phyloP scores from a whole-genome alignment of 2,329 filamentous ascomycete genomes.

The Alternaria viburni region DNA sequence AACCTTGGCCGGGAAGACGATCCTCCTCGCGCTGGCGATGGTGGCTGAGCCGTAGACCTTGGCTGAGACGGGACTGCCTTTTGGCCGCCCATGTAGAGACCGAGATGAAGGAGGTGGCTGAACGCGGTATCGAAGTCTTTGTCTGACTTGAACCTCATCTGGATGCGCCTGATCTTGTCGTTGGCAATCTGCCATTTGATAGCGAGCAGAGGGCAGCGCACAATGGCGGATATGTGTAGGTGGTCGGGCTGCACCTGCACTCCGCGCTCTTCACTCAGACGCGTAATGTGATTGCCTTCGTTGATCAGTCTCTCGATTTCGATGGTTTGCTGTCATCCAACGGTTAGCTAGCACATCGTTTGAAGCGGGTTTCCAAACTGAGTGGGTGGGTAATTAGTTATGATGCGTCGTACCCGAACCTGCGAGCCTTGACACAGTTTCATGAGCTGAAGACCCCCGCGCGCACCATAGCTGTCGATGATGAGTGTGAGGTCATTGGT shows the following conservation, averaged over 20 bases:
- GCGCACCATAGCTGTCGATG: constrained; percentile 40
- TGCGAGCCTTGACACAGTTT: constrained; percentile 51
- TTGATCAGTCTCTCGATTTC: constrained; percentile 33
- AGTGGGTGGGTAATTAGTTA: neutral
- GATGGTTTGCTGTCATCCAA: constrained; percentile 25
- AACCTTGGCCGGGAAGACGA: neutral
- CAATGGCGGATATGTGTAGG: constrained; percentile 54
- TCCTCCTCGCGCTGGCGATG: constrained; percentile 1
- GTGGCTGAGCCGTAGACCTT: constrained; percentile 14
- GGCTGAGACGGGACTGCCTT: constrained; percentile 15
- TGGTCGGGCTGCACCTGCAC: constrained; percentile 46
- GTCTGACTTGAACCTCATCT: constrained; percentile 51
- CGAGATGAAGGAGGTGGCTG: constrained; percentile 40
- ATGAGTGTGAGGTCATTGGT: constrained; percentile 39
- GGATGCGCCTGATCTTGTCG: constrained; percentile 51
- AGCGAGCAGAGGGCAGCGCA: constrained; percentile 49
- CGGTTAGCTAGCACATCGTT: constrained; percentile 8
- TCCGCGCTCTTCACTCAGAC: constrained; percentile 29
- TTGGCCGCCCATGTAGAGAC: constrained; percentile 38
- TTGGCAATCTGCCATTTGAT: constrained; percentile 49
- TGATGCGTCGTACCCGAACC: constrained; percentile 48
- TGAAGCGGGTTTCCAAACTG: neutral
- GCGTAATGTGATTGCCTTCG: constrained; percentile 24
- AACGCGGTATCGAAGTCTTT: constrained; percentile 46
- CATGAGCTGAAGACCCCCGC: constrained; percentile 39